Base-by-base conservation (phyloP, 176 grass and related monocot species). In the Musa troglodytarum region DNA sequence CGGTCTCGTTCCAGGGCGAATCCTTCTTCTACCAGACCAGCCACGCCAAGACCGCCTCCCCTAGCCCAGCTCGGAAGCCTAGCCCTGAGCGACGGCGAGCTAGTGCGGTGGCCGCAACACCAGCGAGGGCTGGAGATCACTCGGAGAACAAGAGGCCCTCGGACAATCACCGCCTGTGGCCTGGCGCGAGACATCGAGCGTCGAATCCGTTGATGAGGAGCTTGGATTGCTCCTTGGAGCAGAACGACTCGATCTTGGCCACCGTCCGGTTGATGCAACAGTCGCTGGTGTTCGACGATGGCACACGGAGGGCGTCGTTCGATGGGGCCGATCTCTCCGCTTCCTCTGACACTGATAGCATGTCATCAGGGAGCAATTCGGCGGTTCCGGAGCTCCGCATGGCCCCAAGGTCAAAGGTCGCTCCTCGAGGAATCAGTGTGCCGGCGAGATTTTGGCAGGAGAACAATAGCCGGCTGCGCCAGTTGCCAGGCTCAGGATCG, bases 391-490 rank as follows among this genome's bases (percentile, higher is more conserved):
- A 95, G 22, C 69, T 75, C 19, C 62, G 50, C 25, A 53, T 66
- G 24, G 82, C 86, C 11, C 81, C 91, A 49, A 74, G 86, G 50
- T 65, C 64, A 11, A 72, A 80, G 50, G 73, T 59, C 49, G 23
- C 65, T 12, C 25, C 54, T 34, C 81, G 86, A 12, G 91, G 96
- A 52, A 89, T 95, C 79, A 94, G 84, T 43, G 88, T 94, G 26
- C 90, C 96, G 1, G 96, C 96, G 14, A 91, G 88, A 82, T 95
- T 99, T 79, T 99, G 86, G 96, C 88, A 94, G 82, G 91, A 92
- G 54, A 92, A 88, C 2, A 89, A 94, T 81, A 98, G 90, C 86
- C 77, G 90, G 56, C 82, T 91, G 56, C 90, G 88, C 50, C 79
- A 90, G 19, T 87, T 91, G 59, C 88, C 93, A 7, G 90, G 93